Percentiles rank a stretch among this genome's conserved stretches.
Evolutionary conservation across 129 eudicot species (phyloP).

Genomic region (Arctium minus): DNA sequence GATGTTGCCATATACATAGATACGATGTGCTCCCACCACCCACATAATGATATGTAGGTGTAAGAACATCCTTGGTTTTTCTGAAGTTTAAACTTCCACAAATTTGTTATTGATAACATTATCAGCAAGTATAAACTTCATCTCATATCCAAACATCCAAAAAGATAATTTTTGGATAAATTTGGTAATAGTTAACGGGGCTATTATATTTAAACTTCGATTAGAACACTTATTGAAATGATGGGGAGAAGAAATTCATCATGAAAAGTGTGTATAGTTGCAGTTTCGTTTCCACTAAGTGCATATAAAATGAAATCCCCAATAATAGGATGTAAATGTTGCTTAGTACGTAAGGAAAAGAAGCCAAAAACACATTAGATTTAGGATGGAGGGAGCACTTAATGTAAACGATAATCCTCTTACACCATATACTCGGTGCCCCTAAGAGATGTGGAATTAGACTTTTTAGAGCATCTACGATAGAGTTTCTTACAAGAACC

Average conservation of each 20-base stretch:
- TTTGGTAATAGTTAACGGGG: neutral
- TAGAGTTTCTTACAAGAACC: too few species aligned
- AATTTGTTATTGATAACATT: too few species aligned
- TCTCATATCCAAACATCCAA: too few species aligned
- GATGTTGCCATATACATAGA: too few species aligned
- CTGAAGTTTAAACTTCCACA: too few species aligned
- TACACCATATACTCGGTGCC: neutral
- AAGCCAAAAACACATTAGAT: neutral
- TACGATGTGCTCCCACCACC: too few species aligned
- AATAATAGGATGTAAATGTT: neutral
- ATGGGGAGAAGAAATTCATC: neutral
- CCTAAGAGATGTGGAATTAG: neutral
- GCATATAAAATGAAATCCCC: too few species aligned
- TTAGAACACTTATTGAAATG: neutral
- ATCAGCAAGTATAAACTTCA: too few species aligned
- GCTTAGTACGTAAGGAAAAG: too few species aligned
- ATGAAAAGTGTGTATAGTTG: neutral
- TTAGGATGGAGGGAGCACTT: neutral
- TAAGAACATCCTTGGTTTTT: too few species aligned
- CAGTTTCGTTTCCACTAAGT: too few species aligned
- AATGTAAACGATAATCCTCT: neutral
- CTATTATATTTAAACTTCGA: neutral
- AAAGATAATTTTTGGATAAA: neutral
- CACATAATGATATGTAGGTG: too few species aligned
- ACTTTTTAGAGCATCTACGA: neutral